Evolutionary conservation across 805 yeast genomes (phyloP).

Genomic region (Wickerhamomyces canadensis): DNA sequence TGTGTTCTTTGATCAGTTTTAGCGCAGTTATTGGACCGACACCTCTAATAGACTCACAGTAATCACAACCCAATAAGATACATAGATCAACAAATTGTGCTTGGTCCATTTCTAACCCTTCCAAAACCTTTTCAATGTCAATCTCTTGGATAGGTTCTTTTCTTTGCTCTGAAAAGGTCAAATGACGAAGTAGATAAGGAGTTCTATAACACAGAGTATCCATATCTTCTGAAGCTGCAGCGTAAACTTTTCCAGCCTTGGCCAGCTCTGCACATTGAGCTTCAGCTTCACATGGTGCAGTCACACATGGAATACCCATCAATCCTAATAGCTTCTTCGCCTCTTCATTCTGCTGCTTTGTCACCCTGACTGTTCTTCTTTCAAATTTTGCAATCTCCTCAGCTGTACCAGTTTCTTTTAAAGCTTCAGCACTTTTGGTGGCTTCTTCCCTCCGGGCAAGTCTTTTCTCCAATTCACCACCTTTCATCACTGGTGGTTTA

Average conservation of each 20-base stretch:
- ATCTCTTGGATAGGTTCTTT: conserved; percentile 90
- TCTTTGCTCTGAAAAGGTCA: conserved; percentile 91
- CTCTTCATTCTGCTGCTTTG: conserved; percentile 88
- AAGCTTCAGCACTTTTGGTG: conserved; percentile 60
- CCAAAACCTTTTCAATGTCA: conserved; percentile 58
- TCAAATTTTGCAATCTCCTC: conserved; percentile 75
- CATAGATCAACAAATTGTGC: conserved; percentile 85
- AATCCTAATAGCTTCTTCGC: conserved; percentile 73
- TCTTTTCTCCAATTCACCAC: conserved; percentile 89
- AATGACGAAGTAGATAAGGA: conserved; percentile 75
- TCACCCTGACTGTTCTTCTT: conserved; percentile 83
- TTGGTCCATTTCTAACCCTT: conserved; percentile 69
- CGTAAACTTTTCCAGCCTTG: conserved; percentile 83
- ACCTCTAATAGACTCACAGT: conserved; percentile 91
- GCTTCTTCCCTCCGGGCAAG: conserved; percentile 79
- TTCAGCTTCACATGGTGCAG: conserved; percentile 98
- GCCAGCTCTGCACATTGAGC: conserved; percentile 97
- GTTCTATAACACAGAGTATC: conserved; percentile 93
- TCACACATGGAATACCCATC: conserved; percentile 94
- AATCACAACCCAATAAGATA: conserved; percentile 93
- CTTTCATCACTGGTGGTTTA: conserved; percentile 90
- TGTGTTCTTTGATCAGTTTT: conserved; percentile 82
- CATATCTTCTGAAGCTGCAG: conserved; percentile 99
- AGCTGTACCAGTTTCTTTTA: conserved; percentile 74
- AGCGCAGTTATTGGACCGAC: conserved; percentile 94